Percentiles rank a stretch among this genome's conserved stretches.
These are phyloP conservation scores for Nicotiana undulata DNA, from an alignment of 257 asterid genomes.

Conservation along the genomic window DNA sequence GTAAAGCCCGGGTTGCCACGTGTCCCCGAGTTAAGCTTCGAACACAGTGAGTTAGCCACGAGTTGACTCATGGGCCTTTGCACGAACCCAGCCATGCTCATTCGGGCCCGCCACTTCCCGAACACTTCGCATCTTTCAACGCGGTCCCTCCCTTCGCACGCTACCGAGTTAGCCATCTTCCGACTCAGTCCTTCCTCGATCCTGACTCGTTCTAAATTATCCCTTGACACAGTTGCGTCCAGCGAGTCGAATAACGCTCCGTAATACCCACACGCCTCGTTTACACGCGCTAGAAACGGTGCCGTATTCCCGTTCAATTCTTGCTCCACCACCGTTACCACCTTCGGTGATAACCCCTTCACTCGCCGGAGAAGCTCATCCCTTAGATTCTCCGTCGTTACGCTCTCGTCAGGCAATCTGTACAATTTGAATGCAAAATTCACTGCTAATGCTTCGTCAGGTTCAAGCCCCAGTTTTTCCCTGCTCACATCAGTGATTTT, in stretches of 20 bases:
- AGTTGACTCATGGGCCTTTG: slow-evolving; percentile 39
- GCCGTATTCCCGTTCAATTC: slow-evolving; percentile 76
- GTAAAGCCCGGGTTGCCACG: slow-evolving; percentile 87
- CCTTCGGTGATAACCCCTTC: slow-evolving; percentile 50
- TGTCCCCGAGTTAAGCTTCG: slow-evolving; percentile 50
- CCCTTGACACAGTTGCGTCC: slow-evolving; percentile 44
- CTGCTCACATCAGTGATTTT: slow-evolving; percentile 28
- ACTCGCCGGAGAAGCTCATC: slow-evolving; percentile 81
- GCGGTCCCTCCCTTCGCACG: slow-evolving; percentile 90
- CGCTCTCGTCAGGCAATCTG: slow-evolving; percentile 83
- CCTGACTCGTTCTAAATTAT: slow-evolving; percentile 36
- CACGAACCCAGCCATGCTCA: slow-evolving; percentile 77
- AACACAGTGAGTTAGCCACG: slow-evolving; percentile 47
- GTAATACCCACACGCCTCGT: slow-evolving; percentile 51
- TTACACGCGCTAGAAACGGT: slow-evolving; percentile 57
- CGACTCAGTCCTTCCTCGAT: slow-evolving; percentile 80
- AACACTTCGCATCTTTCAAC: slow-evolving; percentile 79
- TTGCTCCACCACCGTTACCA: slow-evolving; percentile 75
- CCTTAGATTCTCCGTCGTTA: slow-evolving; percentile 59
- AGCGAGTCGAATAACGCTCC: slow-evolving; percentile 64
- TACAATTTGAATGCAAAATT: slow-evolving; percentile 69
- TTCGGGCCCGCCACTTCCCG: slow-evolving; percentile 89
- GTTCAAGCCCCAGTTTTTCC: slow-evolving; percentile 31
- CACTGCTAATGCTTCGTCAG: slow-evolving; percentile 53
- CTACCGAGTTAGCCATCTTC: slow-evolving; percentile 66